A percentile compares a stretch with the other conserved stretches of the same genome.
These are phyloP conservation scores for Chamaenerion angustifolium DNA, from an alignment of 345 rosid species.

Conservation along the genomic window DNA sequence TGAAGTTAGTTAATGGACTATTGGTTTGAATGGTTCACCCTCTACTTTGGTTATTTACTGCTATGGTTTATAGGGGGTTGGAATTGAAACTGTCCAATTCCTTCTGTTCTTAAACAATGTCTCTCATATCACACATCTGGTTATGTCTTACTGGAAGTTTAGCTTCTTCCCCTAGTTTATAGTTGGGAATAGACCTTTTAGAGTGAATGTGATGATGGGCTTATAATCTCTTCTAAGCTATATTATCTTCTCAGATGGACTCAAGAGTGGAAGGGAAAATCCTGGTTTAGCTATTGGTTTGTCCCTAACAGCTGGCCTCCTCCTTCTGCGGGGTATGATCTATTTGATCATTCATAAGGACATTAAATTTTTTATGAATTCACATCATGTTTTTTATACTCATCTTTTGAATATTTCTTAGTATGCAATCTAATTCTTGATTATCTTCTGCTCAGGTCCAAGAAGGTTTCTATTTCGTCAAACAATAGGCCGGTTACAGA, in stretches of 20 bases:
- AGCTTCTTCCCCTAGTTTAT: too few species aligned
- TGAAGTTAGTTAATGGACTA: too few species aligned
- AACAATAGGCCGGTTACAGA: constrained; percentile 67
- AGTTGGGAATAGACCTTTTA: too few species aligned
- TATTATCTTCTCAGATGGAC: constrained; percentile 27
- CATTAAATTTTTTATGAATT: constrained; percentile 1
- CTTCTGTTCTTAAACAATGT: too few species aligned
- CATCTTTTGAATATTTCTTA: constrained; percentile 1
- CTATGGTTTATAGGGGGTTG: too few species aligned
- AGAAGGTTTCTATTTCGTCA: constrained; percentile 67
- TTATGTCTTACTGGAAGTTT: too few species aligned
- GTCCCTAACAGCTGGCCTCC: constrained; percentile 44
- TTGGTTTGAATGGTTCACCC: too few species aligned
- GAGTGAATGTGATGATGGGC: too few species aligned
- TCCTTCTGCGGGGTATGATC: constrained; percentile 61
- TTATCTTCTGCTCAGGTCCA: constrained; percentile 40
- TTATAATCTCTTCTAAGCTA: too few species aligned
- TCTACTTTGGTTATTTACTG: too few species aligned
- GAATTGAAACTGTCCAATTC: too few species aligned
- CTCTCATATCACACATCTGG: too few species aligned
- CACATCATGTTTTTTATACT: not conserved
- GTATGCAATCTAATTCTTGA: constrained; percentile 7
- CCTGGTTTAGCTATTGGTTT: constrained; percentile 61
- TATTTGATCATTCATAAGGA: not conserved
- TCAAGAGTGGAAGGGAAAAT: constrained; percentile 46